phyloP scores from a whole-genome alignment of 192 early-diverging fungal species.

The Dissophora globulifera region DNA sequence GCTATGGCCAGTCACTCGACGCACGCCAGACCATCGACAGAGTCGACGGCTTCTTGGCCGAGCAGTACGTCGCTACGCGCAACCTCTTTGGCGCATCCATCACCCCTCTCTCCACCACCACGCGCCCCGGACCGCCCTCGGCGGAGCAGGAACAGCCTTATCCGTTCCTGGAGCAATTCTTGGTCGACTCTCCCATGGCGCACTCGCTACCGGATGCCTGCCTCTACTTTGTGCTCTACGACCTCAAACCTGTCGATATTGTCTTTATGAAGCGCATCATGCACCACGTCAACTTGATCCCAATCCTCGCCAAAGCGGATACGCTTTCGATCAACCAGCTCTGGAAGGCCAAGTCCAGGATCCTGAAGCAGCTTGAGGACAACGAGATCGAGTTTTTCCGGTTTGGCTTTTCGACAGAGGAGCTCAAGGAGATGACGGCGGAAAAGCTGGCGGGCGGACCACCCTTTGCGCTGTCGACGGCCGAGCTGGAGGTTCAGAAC shows the following conservation, averaged over 20 bases:
- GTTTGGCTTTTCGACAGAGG: conserved; percentile 35
- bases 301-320: conserved; percentile 94
- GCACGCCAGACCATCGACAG: conserved; percentile 33
- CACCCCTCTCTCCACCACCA: conserved; percentile 30
- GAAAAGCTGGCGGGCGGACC: conserved; percentile 42
- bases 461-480: conserved; percentile 40
- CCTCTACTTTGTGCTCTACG: conserved; percentile 46
- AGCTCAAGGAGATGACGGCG: conserved; percentile 36
- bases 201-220: conserved; percentile 48
- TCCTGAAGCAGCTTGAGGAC: conserved; percentile 54
- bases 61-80: conserved; percentile 35
- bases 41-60: conserved; percentile 34
- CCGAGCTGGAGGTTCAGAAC: conserved; percentile 27
- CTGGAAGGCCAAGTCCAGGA: conserved; percentile 86
- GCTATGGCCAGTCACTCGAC: conserved; percentile 44
- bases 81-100: conserved; percentile 34
- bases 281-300: conserved; percentile 92
- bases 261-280: conserved; percentile 96
- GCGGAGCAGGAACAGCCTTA: neutral
- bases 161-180: conserved; percentile 36
- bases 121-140: conserved; percentile 9
- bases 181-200: conserved; percentile 47
- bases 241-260: conserved; percentile 87
- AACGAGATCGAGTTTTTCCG: conserved; percentile 47
- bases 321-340: conserved; percentile 88